Evolutionary conservation across 2,329 filamentous ascomycete species (phyloP), one percentile per base, ranked within the genome.

Genomic region (Blastomyces parvus): DNA sequence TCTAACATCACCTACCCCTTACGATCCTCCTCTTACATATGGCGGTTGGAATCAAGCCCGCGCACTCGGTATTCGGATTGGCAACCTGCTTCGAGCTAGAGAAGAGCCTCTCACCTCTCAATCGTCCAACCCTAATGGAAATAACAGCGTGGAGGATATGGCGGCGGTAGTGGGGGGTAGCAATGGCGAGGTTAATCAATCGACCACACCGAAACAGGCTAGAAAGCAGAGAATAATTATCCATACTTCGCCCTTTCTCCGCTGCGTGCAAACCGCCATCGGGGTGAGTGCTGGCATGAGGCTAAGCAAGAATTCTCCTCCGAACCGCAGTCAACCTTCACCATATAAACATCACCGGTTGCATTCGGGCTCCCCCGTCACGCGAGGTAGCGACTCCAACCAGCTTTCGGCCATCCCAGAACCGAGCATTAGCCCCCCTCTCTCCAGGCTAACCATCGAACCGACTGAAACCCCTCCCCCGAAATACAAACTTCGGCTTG

Each of bases 21-120:
- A 97, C 80, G 93, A 99, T 68, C 90, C 94, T 68, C 94, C 94
- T 59, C 82, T 99, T 64, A 96, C 92, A 2, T 97, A 97, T 73
- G 90, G 90, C 69, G 94, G 94, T 67, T 97, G 94, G 89, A 85
- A 88, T 17, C 94, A 97, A 76, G 88, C 89, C 62, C 87, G 89
- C 69, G 85, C 87, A 5, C 84, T 97, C 30, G 94, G 94, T 19
- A 82, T 86, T 65, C 87, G 91, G 65, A 97, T 99, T 66, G 88
- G 86, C n/a, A 86, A 82, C 69, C 85, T 96, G 38, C 74, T 88
- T 19, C 74, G 82, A 63, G 77, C 79, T 48, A 75, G 80, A 36
- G 81, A 83, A 14, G 38, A 46, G 5, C 57, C 40, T 14, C 33
- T n/a, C 2, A 4, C 22, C 25, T 6, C 9, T 48, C 46, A 48